A percentile compares a stretch with the other conserved stretches of the same genome.
phyloP scores from a whole-genome alignment of 2,329 filamentous ascomycete genomes.

The Colletotrichum trifolii region DNA sequence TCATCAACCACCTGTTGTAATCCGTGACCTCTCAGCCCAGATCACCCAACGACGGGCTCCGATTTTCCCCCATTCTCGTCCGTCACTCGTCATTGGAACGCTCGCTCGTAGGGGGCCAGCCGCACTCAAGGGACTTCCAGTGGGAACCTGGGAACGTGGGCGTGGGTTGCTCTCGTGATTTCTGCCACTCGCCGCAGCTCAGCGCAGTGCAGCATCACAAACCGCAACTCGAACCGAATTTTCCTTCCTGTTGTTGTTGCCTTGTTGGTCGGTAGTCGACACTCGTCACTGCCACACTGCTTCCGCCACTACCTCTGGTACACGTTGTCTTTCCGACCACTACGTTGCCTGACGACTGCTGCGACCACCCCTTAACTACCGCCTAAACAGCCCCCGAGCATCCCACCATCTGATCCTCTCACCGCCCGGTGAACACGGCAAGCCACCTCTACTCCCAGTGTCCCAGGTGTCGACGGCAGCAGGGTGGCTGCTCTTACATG shows the following conservation, averaged over 20 bases:
- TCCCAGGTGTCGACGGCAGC: slow-evolving; percentile 13
- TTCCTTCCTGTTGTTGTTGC: neutral
- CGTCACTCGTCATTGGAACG: slow-evolving; percentile 35
- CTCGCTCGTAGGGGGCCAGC: slow-evolving; percentile 22
- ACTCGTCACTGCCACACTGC: too few relatives aligned
- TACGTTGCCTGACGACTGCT: neutral
- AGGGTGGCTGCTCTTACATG: slow-evolving; percentile 24
- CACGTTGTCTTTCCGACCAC: neutral
- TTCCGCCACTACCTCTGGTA: slow-evolving; percentile 9
- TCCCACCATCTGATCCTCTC: slow-evolving; percentile 11
- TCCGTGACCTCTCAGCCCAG: slow-evolving; percentile 37
- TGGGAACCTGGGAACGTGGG: too few relatives aligned
- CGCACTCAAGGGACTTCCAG: too few relatives aligned
- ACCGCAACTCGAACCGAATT: neutral
- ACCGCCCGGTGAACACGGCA: slow-evolving; percentile 32
- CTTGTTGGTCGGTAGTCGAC: slow-evolving; percentile 1
- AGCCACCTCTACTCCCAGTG: slow-evolving; percentile 15
- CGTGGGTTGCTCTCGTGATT: slow-evolving; percentile 24
- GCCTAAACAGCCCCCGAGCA: neutral
- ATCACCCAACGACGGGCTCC: slow-evolving; percentile 31
- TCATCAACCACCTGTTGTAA: slow-evolving; percentile 35
- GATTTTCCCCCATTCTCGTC: slow-evolving; percentile 35
- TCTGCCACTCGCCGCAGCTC: slow-evolving; percentile 27
- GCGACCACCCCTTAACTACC: neutral
- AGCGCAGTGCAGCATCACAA: slow-evolving; percentile 22